phyloP scores from a whole-genome alignment of 1,139 yeast genomes.

The Debaryomyces psychrophilus region DNA sequence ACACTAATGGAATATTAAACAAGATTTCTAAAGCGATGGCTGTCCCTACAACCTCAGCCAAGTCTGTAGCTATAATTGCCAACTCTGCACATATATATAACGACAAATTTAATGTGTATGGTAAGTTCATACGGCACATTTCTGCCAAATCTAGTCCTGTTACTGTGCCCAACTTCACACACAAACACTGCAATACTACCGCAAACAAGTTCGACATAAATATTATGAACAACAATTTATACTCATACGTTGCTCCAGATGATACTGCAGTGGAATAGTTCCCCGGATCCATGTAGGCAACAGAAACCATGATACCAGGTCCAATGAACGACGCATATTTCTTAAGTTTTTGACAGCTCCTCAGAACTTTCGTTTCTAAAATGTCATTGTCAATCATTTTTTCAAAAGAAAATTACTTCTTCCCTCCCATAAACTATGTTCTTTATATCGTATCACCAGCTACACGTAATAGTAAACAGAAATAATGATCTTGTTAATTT shows the following conservation, averaged over 20 bases:
- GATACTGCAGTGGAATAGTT: conserved; percentile 80
- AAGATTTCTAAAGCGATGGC: conserved; percentile 74
- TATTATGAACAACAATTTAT: conserved; percentile 63
- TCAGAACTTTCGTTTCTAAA: not conserved
- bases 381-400: not conserved
- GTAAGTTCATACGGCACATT: conserved; percentile 68
- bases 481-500: not conserved
- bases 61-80: conserved; percentile 78
- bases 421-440: not conserved
- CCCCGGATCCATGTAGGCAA: conserved; percentile 83
- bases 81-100: conserved; percentile 69
- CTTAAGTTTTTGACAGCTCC: conserved; percentile 17
- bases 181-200: conserved; percentile 67
- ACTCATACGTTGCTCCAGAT: conserved; percentile 73
- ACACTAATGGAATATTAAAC: conserved; percentile 64
- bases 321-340: conserved; percentile 71
- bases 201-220: conserved; percentile 72
- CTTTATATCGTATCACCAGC: not conserved
- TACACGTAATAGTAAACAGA: not conserved
- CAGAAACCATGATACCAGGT: conserved; percentile 77
- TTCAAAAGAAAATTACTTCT: not conserved
- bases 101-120: conserved; percentile 56
- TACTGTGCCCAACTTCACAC: conserved; percentile 76
- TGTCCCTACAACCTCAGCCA: conserved; percentile 83
- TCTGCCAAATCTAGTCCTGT: conserved; percentile 80